phyloP scores from a whole-genome alignment of 2,329 filamentous ascomycete species.

The Arthrinium puccinioides region DNA sequence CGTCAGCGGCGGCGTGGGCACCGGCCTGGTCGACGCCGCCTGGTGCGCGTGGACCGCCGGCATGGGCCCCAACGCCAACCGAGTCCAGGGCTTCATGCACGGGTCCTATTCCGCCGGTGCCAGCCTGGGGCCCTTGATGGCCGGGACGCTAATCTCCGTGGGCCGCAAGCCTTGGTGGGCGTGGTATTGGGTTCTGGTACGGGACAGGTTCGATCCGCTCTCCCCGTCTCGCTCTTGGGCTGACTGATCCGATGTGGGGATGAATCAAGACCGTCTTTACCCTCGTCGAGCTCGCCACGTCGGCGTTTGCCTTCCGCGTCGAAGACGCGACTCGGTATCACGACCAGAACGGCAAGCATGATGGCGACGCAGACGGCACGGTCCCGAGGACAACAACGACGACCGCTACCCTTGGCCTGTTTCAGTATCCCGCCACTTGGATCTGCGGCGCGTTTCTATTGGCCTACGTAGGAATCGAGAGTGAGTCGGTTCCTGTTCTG shows the following conservation, averaged over 20 bases:
- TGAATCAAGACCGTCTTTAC: slow-evolving; percentile 11
- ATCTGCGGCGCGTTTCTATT: slow-evolving; percentile 34
- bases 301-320: slow-evolving; percentile 27
- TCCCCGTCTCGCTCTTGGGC: too few relatives aligned
- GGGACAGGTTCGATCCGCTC: too few relatives aligned
- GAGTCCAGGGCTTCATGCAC: slow-evolving; percentile 30
- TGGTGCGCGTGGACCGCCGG: slow-evolving; percentile 37
- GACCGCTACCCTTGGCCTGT: slow-evolving; percentile 13
- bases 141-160: slow-evolving; percentile 20
- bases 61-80: slow-evolving; percentile 27
- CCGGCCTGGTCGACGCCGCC: slow-evolving; percentile 32
- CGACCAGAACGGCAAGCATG: slow-evolving; percentile 8
- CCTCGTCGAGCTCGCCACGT: slow-evolving; percentile 16
- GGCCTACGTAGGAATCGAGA: slow-evolving; percentile 35
- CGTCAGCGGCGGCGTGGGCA: slow-evolving; percentile 26
- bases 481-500: neutral
- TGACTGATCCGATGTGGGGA: neutral
- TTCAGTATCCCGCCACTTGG: slow-evolving; percentile 28
- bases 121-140: slow-evolving; percentile 27
- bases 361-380: too few relatives aligned
- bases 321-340: slow-evolving; percentile 25
- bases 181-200: slow-evolving; percentile 31
- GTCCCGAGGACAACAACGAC: too few relatives aligned
- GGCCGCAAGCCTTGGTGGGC: slow-evolving; percentile 23
- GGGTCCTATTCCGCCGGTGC: slow-evolving; percentile 31